These are phyloP conservation scores for Podospora australis DNA, from an alignment of 495 filamentous ascomycete genomes.

Conservation along the genomic window DNA sequence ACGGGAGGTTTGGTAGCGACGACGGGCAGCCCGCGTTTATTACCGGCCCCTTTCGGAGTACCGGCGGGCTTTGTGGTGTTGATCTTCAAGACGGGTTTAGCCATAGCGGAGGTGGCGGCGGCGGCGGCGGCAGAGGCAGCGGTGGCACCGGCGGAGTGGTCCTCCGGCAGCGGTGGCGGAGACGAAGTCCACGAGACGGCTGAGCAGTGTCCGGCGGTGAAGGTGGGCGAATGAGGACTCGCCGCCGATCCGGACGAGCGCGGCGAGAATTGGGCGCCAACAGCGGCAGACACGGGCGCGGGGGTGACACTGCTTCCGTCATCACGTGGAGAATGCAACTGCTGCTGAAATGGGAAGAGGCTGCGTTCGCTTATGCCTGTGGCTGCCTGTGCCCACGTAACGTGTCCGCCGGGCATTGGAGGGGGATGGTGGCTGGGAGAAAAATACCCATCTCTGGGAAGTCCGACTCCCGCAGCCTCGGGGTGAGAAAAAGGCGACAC, in stretches of 20 bases:
- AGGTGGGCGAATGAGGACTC: not conserved
- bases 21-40: too few relatives aligned
- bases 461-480: not conserved
- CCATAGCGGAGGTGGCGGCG: not conserved
- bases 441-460: not conserved
- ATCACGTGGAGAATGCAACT: not conserved
- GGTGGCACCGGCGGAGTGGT: not conserved
- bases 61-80: too few relatives aligned
- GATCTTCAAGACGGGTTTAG: not conserved
- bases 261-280: too few relatives aligned
- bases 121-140: not conserved
- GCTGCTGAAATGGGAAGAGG: not conserved
- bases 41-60: too few relatives aligned
- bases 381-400: not conserved
- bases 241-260: not conserved
- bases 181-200: not conserved
- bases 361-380: not conserved
- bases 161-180: not conserved
- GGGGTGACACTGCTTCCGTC: not conserved
- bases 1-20: too few relatives aligned
- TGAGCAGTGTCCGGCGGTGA: not conserved
- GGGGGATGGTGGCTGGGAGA: not conserved
- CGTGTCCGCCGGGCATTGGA: too few relatives aligned
- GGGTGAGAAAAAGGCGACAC: too few relatives aligned
- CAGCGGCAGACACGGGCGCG: not conserved